Conservation (phyloP, 345 rosid genomes). For the Populus simonii region DNA sequence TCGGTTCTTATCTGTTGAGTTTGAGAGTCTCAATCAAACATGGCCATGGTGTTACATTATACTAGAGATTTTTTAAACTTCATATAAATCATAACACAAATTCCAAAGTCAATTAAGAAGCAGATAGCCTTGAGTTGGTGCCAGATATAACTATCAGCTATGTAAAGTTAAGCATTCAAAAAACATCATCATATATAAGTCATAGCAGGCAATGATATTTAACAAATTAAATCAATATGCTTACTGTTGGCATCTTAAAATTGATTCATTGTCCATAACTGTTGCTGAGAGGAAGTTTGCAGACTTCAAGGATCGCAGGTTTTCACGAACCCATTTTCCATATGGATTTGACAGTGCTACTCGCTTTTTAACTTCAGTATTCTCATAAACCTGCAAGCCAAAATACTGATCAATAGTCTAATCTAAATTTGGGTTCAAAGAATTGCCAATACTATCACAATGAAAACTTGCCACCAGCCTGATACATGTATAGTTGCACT, state of each 20-base stretch:
- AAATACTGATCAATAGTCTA: slow-evolving; percentile 1
- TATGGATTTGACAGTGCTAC: slow-evolving; percentile 77
- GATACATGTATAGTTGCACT: neutral
- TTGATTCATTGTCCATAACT: slow-evolving; percentile 72
- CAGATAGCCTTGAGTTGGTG: neutral
- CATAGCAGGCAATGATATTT: neutral
- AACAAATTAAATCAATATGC: slow-evolving; percentile 16
- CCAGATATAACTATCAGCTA: neutral
- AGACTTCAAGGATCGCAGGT: slow-evolving; percentile 67
- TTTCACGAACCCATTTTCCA: slow-evolving; percentile 84
- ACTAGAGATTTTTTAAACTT: neutral
- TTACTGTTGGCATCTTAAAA: slow-evolving; percentile 88
- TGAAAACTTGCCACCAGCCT: neutral
- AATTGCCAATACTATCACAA: neutral
- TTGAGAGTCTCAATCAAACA: neutral
- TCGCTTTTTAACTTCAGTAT: slow-evolving; percentile 84
- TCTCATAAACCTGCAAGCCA: slow-evolving; percentile 78
- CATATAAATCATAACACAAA: neutral
- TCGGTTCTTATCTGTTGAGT: too few species aligned
- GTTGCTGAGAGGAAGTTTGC: slow-evolving; percentile 60
- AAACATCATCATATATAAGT: neutral
- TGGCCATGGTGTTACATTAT: neutral
- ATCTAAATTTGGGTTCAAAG: neutral
- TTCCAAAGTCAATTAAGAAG: neutral
- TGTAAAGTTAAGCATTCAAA: neutral